These are phyloP conservation scores for Neurospora sp. DNA, from an alignment of 495 filamentous ascomycete genomes.

Conservation along the genomic window DNA sequence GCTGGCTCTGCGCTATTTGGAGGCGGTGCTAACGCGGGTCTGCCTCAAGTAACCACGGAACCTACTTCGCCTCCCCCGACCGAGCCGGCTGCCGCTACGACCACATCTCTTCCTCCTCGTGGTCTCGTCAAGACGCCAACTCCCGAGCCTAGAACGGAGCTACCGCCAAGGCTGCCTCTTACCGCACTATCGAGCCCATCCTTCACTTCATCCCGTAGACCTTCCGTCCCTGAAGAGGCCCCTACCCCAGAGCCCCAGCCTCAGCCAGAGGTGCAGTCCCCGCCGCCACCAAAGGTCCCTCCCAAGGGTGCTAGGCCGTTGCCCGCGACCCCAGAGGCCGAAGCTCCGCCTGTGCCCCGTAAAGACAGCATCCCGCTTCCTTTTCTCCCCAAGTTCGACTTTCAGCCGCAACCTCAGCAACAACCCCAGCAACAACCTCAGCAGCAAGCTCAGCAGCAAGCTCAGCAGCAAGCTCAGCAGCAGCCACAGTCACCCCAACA, in stretches of 20 bases:
- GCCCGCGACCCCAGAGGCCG: conserved; percentile 12
- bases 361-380: conserved; percentile 8
- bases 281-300: conserved; percentile 4
- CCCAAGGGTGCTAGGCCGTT: conserved; percentile 20
- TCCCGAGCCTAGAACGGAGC: conserved; percentile 5
- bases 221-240: not conserved
- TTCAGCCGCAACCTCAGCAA: not conserved
- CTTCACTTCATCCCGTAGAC: not conserved
- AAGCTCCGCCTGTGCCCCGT: not conserved
- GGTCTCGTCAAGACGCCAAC: not conserved
- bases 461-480: conserved; percentile 1
- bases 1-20: conserved; percentile 9
- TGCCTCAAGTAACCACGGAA: conserved; percentile 6
- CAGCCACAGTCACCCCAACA: not conserved
- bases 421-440: not conserved
- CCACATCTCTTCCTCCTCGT: not conserved
- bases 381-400: conserved; percentile 2
- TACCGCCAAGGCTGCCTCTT: conserved; percentile 6
- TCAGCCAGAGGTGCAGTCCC: not conserved
- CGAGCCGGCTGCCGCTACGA: not conserved
- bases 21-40: conserved; percentile 7
- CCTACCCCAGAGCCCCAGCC: not conserved
- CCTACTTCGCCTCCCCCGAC: not conserved
- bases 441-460: not conserved
- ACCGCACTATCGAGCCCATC: not conserved